These are phyloP conservation scores for Aspergillus fischeri DNA, from an alignment of 2,329 filamentous ascomycete species.

Conservation along the genomic window DNA sequence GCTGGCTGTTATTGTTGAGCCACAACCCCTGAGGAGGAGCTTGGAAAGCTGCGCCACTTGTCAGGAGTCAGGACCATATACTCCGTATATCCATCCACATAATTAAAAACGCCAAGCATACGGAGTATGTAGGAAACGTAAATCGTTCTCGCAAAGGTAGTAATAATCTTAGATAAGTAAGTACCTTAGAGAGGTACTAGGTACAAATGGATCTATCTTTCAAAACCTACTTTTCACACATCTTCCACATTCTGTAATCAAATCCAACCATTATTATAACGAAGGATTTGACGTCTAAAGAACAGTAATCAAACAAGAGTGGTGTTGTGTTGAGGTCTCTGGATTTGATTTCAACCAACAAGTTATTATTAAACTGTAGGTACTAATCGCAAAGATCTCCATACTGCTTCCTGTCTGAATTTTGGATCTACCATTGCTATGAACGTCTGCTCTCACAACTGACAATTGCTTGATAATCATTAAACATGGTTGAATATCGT, in stretches of 20 bases:
- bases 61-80: slow-evolving; percentile 1
- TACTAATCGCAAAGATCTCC: not conserved
- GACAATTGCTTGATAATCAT: slow-evolving; percentile 1
- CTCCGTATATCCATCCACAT: slow-evolving; percentile 6
- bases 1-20: slow-evolving; percentile 27
- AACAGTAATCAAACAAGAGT: not conserved
- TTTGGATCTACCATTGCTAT: not conserved
- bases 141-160: too few relatives aligned
- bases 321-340: not conserved
- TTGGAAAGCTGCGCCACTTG: slow-evolving; percentile 21
- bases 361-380: too few relatives aligned
- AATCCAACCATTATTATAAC: not conserved
- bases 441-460: not conserved
- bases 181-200: too few relatives aligned
- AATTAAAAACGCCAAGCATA: slow-evolving; percentile 15
- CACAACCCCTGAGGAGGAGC: slow-evolving; percentile 29
- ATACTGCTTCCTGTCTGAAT: not conserved
- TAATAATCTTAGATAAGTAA: too few relatives aligned
- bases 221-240: not conserved
- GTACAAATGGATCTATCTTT: not conserved
- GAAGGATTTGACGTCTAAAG: not conserved
- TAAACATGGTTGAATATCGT: slow-evolving; percentile 12
- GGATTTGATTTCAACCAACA: too few relatives aligned
- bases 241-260: not conserved
- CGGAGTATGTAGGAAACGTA: slow-evolving; percentile 4